Evolutionary conservation across 1,139 yeast genomes (phyloP).

Genomic region (Taiozyma sp.): DNA sequence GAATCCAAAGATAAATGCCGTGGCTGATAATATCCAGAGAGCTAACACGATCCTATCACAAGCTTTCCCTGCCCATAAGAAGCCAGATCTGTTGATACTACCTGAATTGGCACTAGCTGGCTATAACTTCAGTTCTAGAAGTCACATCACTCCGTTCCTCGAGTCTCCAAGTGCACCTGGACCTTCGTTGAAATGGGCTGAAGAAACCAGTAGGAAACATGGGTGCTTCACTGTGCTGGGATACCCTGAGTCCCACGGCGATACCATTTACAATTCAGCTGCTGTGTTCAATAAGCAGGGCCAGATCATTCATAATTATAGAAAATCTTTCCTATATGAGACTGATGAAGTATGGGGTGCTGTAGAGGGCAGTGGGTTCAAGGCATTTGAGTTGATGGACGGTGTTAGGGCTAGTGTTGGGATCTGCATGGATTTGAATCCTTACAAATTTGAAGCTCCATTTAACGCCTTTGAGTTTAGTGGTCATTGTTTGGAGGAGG

Average conservation of each 20-base stretch:
- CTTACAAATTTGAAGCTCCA: constrained; percentile 79
- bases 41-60: constrained; percentile 38
- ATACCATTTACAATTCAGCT: constrained; percentile 65
- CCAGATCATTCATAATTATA: constrained; percentile 55
- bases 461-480: constrained; percentile 74
- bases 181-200: constrained; percentile 54
- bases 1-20: constrained; percentile 59
- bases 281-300: constrained; percentile 60
- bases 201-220: constrained; percentile 42
- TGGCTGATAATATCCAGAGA: constrained; percentile 48
- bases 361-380: constrained; percentile 53
- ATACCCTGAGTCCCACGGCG: constrained; percentile 56
- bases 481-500: constrained; percentile 41
- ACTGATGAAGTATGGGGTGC: constrained; percentile 86
- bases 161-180: constrained; percentile 40
- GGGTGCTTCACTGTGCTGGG: constrained; percentile 76
- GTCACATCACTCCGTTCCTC: constrained; percentile 57
- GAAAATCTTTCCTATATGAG: constrained; percentile 74
- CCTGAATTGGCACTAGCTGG: constrained; percentile 90
- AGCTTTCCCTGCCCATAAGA: constrained; percentile 14
- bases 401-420: constrained; percentile 54
- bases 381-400: constrained; percentile 21
- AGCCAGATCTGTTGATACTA: constrained; percentile 56
- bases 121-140: constrained; percentile 54
- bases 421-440: constrained; percentile 94